phyloP scores from a whole-genome alignment of 2,329 filamentous ascomycete species.

The Cercospora zeina region DNA sequence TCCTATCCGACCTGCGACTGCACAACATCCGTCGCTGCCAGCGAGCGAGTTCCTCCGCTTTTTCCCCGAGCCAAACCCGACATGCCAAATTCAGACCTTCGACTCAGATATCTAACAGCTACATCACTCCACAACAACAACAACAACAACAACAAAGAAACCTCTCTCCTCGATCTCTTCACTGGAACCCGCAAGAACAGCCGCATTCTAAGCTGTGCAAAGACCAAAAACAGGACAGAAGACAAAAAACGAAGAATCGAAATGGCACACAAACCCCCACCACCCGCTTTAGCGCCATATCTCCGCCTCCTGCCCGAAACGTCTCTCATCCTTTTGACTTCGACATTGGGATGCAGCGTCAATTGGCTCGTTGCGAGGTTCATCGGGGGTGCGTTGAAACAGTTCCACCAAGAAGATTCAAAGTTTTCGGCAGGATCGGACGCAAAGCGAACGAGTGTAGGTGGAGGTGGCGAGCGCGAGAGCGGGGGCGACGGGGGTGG shows the following conservation, averaged over 20 bases:
- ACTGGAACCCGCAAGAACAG: no score
- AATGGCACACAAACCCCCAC: slow-evolving; percentile 42
- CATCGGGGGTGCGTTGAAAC: slow-evolving; percentile 49
- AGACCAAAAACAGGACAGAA: not conserved
- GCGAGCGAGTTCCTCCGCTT: no score
- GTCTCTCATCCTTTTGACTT: slow-evolving; percentile 67
- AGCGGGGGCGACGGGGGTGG: no score
- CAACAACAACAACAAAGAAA: no score
- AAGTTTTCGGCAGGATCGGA: not conserved
- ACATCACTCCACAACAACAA: no score
- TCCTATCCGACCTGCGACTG: no score
- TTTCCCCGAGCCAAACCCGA: no score
- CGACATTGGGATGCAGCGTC: slow-evolving; percentile 55
- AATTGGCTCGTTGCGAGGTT: slow-evolving; percentile 60
- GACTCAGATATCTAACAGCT: no score
- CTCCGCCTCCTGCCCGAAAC: slow-evolving; percentile 58
- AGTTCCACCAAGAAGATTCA: not conserved
- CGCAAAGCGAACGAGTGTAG: not conserved
- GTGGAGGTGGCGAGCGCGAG: not conserved
- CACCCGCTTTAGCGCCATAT: slow-evolving; percentile 65
- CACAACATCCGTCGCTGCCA: no score
- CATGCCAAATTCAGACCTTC: no score
- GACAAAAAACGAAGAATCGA: not conserved
- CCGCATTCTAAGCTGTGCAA: not conserved
- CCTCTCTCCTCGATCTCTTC: no score